Evolutionary conservation across 2,329 filamentous ascomycete genomes (phyloP), one percentile per base, ranked within the genome.

Genomic region (Boeremia exigua): DNA sequence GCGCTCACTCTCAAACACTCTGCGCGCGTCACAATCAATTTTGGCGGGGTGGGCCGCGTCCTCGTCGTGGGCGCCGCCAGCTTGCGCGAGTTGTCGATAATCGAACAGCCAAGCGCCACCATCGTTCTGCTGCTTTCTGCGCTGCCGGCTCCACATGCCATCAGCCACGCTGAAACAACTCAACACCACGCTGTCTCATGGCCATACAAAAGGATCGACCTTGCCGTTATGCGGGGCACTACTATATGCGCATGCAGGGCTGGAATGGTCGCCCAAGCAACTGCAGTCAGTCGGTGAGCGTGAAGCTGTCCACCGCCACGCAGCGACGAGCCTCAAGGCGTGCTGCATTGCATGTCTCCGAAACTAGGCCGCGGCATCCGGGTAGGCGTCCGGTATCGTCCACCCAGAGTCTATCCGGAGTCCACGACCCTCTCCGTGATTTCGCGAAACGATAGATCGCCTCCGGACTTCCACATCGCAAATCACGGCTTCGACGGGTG

Each of bases 81-180:
- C 39, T 30, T 50, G 42, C 50, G 36, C 36, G 38, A 43, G 49
- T 40, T 40, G 17, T 47, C 38, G 32, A 28, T 30, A 29, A 46
- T 42, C 55, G 33, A 33, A 39, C 39, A 25, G 46, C 55, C 40
- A 54, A 54, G 55, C 56, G 52, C 47, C 56, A 52, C 50, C 30
- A 36, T 32, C 36, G 45, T 47, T 58, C 55, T 33, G 43, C 50
- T 40, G 55, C 54, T 49, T 54, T 37, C 48, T 58, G 42, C 27
- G 36, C 34, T 53, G 49, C 40, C 52, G 56, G 59, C 53, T 53
- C 55, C 56, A 54, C 50, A 54, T 58, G 54, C 52, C 50, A 46
- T 45, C 40, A 44, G 48, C 60, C 63, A 62, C 60, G 59, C 62
- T 69, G 68, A 71, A 72, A 71, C 68, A 30, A 39, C 61, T 71